A percentile compares a stretch with the other conserved stretches of the same genome.
Conservation (phyloP, 2,329 filamentous ascomycete species). For the Westerdykella aurantiaca region DNA sequence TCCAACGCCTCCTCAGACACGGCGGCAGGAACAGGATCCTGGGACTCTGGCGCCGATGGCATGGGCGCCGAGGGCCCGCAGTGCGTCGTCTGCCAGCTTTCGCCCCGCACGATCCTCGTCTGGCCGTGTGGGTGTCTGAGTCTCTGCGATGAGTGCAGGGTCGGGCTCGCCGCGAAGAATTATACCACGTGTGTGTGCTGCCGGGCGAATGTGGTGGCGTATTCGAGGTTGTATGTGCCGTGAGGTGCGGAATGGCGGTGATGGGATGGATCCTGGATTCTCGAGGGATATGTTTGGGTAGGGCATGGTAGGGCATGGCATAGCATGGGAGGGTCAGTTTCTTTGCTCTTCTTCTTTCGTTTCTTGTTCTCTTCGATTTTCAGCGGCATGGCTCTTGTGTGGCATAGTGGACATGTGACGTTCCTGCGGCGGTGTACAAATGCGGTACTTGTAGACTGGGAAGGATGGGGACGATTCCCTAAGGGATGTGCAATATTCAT, state of each 20-base stretch:
- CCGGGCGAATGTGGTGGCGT: constrained; percentile 78
- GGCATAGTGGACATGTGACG: too few relatives aligned
- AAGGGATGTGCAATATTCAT: too few relatives aligned
- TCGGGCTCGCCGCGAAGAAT: constrained; percentile 93
- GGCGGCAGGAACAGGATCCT: constrained; percentile 34
- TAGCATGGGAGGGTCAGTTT: too few relatives aligned
- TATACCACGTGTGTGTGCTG: constrained; percentile 96
- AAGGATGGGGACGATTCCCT: too few relatives aligned
- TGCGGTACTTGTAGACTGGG: too few relatives aligned
- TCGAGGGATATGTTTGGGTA: too few relatives aligned
- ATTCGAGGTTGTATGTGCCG: constrained; percentile 87
- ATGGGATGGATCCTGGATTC: too few relatives aligned
- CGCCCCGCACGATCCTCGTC: constrained; percentile 81
- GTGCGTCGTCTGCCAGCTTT: constrained; percentile 88
- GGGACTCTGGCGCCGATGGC: constrained; percentile 66
- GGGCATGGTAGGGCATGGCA: too few relatives aligned
- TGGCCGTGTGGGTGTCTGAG: constrained; percentile 96
- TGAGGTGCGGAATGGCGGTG: constrained; percentile 23
- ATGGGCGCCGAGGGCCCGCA: constrained; percentile 71
- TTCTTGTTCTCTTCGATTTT: too few relatives aligned
- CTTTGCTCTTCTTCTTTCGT: too few relatives aligned
- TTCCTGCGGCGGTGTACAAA: too few relatives aligned
- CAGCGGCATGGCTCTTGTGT: too few relatives aligned
- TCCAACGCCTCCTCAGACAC: constrained; percentile 26
- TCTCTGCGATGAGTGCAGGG: constrained; percentile 89